Evolutionary conservation across 306 rosid species (phyloP).

Genomic region (Castanopsis chinensis): DNA sequence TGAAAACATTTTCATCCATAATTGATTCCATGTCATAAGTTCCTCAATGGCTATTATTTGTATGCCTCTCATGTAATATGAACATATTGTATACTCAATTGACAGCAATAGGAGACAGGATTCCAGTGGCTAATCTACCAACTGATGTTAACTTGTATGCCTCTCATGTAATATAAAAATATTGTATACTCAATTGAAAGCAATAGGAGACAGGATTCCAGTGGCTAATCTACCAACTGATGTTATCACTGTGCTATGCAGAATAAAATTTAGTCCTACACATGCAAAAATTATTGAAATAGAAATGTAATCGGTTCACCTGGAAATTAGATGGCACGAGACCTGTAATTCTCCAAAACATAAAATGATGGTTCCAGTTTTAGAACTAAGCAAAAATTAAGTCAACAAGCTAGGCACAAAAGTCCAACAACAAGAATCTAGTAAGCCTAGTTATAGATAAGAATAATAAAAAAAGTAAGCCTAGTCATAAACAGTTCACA

Average conservation of each 20-base stretch:
- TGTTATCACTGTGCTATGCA: neutral
- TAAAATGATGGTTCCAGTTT: neutral
- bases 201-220: neutral
- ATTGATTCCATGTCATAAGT: neutral
- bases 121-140: neutral
- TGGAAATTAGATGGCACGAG: neutral
- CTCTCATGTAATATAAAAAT: neutral
- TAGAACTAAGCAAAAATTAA: neutral
- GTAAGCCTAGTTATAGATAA: neutral
- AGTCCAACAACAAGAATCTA: neutral
- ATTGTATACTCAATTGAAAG: neutral
- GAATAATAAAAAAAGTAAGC: no score
- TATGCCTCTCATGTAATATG: neutral
- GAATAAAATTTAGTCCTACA: neutral
- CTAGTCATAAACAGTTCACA: neutral
- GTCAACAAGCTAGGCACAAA: neutral
- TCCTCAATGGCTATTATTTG: neutral
- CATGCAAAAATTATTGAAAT: neutral
- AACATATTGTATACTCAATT: neutral
- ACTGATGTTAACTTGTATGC: neutral
- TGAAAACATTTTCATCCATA: neutral
- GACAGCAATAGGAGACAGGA: neutral
- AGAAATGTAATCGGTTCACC: neutral
- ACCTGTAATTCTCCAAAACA: neutral
- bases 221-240: neutral